Percentiles rank a stretch among this genome's conserved stretches.
These are phyloP conservation scores for Fagus sylvatica DNA, from an alignment of 306 rosid genomes.

Conservation along the genomic window DNA sequence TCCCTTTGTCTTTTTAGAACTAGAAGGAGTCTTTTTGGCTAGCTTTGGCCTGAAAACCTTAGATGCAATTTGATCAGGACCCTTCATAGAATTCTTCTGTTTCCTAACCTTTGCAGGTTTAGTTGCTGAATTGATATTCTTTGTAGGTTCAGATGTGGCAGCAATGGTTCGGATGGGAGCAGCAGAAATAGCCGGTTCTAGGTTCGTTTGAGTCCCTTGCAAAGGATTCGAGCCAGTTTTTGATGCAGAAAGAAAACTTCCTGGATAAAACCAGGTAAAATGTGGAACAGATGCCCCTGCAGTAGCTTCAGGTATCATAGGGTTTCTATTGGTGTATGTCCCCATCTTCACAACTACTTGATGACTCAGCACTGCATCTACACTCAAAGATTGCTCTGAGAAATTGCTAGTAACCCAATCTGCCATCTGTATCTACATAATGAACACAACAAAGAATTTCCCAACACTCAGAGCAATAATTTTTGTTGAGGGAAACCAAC, in stretches of 20 bases:
- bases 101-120: slow-evolving; percentile 6
- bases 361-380: slow-evolving; percentile 12
- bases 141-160: background rate
- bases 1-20: slow-evolving; percentile 1
- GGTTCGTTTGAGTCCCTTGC: slow-evolving; percentile 9
- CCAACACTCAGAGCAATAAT: background rate
- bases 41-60: slow-evolving; percentile 18
- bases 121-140: background rate
- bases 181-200: slow-evolving; percentile 10
- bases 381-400: background rate
- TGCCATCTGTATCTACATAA: background rate
- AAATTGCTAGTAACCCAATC: background rate
- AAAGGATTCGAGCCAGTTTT: slow-evolving; percentile 8
- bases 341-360: slow-evolving; percentile 8
- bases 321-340: slow-evolving; percentile 21
- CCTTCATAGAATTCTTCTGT: slow-evolving; percentile 5
- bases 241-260: slow-evolving; percentile 13
- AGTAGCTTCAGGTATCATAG: slow-evolving; percentile 9
- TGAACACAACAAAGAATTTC: background rate
- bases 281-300: slow-evolving; percentile 21
- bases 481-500: background rate
- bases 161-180: slow-evolving; percentile 7
- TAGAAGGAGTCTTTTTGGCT: slow-evolving; percentile 11
- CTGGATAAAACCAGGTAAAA: slow-evolving; percentile 25
- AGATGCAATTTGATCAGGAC: background rate